Evolutionary conservation across 1,139 yeast species (phyloP).

Genomic region (Yamadazyma taylorii): DNA sequence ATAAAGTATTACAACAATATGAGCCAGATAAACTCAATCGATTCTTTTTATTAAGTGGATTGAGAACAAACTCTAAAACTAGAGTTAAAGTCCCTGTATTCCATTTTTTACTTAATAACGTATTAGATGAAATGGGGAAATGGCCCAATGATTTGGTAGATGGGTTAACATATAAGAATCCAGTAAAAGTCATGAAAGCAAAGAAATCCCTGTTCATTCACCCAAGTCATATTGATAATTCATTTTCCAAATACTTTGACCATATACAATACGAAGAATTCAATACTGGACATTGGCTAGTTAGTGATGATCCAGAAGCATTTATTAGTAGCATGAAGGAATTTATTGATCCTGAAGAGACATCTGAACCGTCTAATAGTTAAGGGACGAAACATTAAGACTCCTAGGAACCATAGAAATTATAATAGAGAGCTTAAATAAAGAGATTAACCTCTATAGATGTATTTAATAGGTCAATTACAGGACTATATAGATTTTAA

Average conservation of each 20-base stretch:
- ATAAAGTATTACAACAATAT: slow-evolving; percentile 20
- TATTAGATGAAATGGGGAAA: slow-evolving; percentile 33
- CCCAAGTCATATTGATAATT: slow-evolving; percentile 22
- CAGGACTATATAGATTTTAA: too few species aligned
- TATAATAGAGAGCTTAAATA: too few species aligned
- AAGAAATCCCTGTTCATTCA: slow-evolving; percentile 41
- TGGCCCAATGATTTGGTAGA: slow-evolving; percentile 40
- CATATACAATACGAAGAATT: slow-evolving; percentile 27
- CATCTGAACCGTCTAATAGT: too few species aligned
- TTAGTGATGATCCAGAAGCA: slow-evolving; percentile 39
- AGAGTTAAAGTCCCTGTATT: slow-evolving; percentile 26
- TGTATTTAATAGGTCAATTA: too few species aligned
- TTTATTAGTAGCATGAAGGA: slow-evolving; percentile 28
- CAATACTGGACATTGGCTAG: slow-evolving; percentile 49
- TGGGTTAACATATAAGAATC: slow-evolving; percentile 28
- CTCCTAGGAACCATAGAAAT: too few species aligned
- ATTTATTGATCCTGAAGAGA: slow-evolving; percentile 13
- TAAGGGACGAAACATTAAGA: too few species aligned
- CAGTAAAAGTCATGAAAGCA: slow-evolving; percentile 44
- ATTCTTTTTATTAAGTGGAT: slow-evolving; percentile 30
- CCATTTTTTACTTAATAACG: slow-evolving; percentile 27
- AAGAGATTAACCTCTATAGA: too few species aligned
- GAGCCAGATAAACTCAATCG: slow-evolving; percentile 26
- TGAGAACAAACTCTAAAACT: slow-evolving; percentile 23
- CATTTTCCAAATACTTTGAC: slow-evolving; percentile 39